phyloP scores from a whole-genome alignment of 140 eudicot species.

The Cichorium intybus region DNA sequence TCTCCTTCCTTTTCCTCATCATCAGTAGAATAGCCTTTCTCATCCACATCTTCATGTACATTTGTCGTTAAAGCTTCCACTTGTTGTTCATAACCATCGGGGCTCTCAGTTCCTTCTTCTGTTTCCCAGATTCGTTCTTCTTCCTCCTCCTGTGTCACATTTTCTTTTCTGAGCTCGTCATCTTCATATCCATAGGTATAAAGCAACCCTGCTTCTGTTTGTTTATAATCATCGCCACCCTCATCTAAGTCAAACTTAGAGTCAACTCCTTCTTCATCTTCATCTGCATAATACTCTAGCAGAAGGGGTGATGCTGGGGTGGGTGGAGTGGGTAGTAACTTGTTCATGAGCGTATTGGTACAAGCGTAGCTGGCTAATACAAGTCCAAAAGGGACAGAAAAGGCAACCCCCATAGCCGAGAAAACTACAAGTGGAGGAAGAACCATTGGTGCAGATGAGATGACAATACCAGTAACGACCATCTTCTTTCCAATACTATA shows the following conservation, averaged over 20 bases:
- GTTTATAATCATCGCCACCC: constrained; percentile 6
- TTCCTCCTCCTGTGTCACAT: not conserved
- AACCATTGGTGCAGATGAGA: constrained; percentile 69
- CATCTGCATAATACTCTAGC: constrained; percentile 21
- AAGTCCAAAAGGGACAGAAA: constrained; percentile 69
- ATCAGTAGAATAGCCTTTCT: not conserved
- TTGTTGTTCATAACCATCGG: not conserved
- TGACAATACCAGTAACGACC: constrained; percentile 50
- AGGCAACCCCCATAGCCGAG: constrained; percentile 69
- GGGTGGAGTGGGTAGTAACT: constrained; percentile 44
- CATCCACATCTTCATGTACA: constrained; percentile 1
- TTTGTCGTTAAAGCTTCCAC: not conserved
- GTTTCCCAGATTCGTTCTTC: not conserved
- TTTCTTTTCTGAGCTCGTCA: not conserved
- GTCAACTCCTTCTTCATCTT: constrained; percentile 8
- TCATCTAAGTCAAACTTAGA: constrained; percentile 11
- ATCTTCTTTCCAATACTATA: constrained; percentile 48
- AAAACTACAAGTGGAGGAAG: constrained; percentile 70
- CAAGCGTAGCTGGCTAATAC: constrained; percentile 56
- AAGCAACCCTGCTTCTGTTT: not conserved
- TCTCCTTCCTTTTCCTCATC: constrained; percentile 2
- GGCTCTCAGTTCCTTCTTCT: not conserved
- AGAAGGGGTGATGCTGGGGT: constrained; percentile 21
- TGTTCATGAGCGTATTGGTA: constrained; percentile 63
- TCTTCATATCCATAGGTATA: constrained; percentile 9